Base-by-base conservation (phyloP, 176 grass and related monocot species). In the Typha latifolia region DNA sequence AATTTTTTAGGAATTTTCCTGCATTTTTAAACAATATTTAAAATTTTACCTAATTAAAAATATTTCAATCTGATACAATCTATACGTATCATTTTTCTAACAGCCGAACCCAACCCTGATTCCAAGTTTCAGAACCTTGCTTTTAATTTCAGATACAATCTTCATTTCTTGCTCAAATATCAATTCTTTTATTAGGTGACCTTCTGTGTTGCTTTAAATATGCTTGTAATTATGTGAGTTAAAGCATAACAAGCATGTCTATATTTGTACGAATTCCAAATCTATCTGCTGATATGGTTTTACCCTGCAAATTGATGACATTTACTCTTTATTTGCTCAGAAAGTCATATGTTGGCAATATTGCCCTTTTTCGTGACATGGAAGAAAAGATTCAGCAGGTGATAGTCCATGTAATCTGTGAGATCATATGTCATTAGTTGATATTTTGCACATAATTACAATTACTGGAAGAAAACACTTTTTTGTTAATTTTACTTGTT, bases 321-420 rank as follows among this genome's bases (percentile, higher is more conserved):
- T 50, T 48, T 82, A 72, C 50, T 50, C 69, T 67, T 63, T 68
- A 13, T 72, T 74, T 88, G 51, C 37, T 57, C 81, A 99, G 94
- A 77, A 87, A 82, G 21, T 99, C 94, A 24, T 93, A 87, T 71
- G 83, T 99, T 50, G 94, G 94, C 29, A 99, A 99, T 70, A 78
- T 99, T 52, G 81, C 77, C 16, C 1, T 99, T 75, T 99, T 99
- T 26, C 64, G 62, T 66, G 89, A 90, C 14, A 85, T 99, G 19
- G 94, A 99, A 80, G 75, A 87, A 72, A 86, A 93, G 74, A 76
- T 99, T 47, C 66, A 61, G 49, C 89, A 93, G 94, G 94, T 99
- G 31, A 73, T 49, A 51, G 34, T 76, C 71, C n/a, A 19, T 55
- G 80, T 76, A 84, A 43, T 49, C 53, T 6, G 53, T 21, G 20